Conservation (phyloP, 2,329 filamentous ascomycete species). For the Hypomyces perniciosus region DNA sequence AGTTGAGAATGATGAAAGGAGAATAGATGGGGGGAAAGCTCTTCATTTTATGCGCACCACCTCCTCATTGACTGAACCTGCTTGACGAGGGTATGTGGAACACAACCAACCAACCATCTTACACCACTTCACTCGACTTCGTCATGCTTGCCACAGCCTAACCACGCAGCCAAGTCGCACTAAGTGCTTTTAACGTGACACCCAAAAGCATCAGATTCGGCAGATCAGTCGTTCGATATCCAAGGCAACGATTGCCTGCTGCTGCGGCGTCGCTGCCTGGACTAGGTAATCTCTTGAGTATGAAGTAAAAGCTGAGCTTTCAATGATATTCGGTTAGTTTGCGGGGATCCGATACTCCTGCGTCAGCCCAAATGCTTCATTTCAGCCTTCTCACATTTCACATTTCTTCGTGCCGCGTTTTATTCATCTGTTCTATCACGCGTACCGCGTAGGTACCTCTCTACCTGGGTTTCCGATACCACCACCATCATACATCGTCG, state of each 20-base stretch:
- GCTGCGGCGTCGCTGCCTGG: background rate
- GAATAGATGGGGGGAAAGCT: too few relatives aligned
- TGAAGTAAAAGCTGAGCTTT: too few relatives aligned
- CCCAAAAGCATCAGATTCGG: too few relatives aligned
- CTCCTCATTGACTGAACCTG: too few relatives aligned
- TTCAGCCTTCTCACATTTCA: background rate
- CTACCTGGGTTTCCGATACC: too few relatives aligned
- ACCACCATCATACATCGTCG: too few relatives aligned
- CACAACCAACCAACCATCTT: slow-evolving; percentile 3
- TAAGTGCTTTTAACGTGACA: background rate
- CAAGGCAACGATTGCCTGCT: background rate
- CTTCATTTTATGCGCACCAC: too few relatives aligned
- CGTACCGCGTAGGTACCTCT: background rate
- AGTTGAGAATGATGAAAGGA: too few relatives aligned
- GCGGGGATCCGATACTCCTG: background rate
- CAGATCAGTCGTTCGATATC: too few relatives aligned
- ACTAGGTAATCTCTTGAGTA: too few relatives aligned
- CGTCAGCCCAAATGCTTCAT: background rate
- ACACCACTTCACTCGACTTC: background rate
- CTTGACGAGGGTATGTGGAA: background rate
- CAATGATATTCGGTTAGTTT: background rate
- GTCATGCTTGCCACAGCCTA: background rate
- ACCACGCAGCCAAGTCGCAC: background rate
- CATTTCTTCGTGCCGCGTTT: background rate
- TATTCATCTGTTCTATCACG: background rate